phyloP scores from a whole-genome alignment of 2,329 filamentous ascomycete genomes.

The Daldinia sp. region DNA sequence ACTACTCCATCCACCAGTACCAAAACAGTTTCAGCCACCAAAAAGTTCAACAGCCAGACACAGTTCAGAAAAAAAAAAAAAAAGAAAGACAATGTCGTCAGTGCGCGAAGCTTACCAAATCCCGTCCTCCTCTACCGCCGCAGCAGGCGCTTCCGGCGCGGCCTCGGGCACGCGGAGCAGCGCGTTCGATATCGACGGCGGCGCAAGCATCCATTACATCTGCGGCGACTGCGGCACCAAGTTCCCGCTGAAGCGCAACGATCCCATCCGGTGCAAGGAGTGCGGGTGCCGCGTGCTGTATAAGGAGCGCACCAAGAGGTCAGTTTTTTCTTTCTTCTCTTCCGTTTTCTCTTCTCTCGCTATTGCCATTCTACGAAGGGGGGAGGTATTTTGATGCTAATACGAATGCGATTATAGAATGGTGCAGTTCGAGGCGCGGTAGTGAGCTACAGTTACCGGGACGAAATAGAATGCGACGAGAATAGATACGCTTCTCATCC shows the following conservation, averaged over 20 bases:
- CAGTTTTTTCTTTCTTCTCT: slow-evolving; percentile 47
- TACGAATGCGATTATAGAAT: slow-evolving; percentile 70
- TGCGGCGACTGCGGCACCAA: slow-evolving; percentile 89
- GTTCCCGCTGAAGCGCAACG: slow-evolving; percentile 79
- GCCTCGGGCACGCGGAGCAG: slow-evolving; percentile 41
- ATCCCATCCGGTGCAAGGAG: slow-evolving; percentile 88
- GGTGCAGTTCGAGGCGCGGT: slow-evolving; percentile 98
- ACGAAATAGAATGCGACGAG: neutral
- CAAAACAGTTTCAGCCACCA: neutral
- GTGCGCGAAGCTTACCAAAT: slow-evolving; percentile 81
- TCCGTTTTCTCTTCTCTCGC: neutral
- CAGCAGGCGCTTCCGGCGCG: slow-evolving; percentile 55
- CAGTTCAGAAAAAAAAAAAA: neutral
- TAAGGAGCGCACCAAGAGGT: slow-evolving; percentile 98
- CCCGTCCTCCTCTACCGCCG: slow-evolving; percentile 64
- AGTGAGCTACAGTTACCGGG: slow-evolving; percentile 45
- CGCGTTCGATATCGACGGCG: slow-evolving; percentile 57
- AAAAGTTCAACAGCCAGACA: neutral
- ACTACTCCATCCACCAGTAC: neutral
- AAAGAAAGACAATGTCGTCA: slow-evolving; percentile 47
- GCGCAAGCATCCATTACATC: slow-evolving; percentile 73
- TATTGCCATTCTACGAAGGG: neutral
- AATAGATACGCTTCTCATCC: neutral
- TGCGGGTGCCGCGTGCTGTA: slow-evolving; percentile 96
- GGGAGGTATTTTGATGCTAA: too few relatives aligned